These are phyloP conservation scores for Xylariaceae sp. DNA, from an alignment of 2,329 filamentous ascomycete genomes.

Conservation along the genomic window DNA sequence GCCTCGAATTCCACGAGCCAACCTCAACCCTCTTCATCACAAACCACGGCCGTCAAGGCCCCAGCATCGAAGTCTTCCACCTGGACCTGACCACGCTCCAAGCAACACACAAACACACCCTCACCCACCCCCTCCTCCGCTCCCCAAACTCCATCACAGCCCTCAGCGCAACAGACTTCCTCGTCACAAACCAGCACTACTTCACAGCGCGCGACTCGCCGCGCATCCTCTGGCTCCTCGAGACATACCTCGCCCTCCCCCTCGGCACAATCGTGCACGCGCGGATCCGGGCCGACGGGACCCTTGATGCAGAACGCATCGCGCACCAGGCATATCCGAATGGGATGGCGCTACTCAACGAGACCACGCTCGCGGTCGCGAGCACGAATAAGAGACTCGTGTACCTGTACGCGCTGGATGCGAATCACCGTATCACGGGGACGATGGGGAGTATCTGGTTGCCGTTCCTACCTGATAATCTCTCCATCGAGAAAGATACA, in stretches of 20 bases:
- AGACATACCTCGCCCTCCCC: slow-evolving; percentile 33
- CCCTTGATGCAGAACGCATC: slow-evolving; percentile 22
- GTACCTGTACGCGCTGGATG: slow-evolving; percentile 28
- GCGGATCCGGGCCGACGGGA: slow-evolving; percentile 20
- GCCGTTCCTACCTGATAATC: slow-evolving; percentile 38
- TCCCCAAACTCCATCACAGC: slow-evolving; percentile 36
- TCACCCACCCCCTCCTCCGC: slow-evolving; percentile 35
- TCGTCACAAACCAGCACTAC: slow-evolving; percentile 38
- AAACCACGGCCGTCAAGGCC: slow-evolving; percentile 34
- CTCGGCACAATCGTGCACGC: slow-evolving; percentile 34
- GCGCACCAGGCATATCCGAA: slow-evolving; percentile 37
- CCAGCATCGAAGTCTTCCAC: slow-evolving; percentile 36
- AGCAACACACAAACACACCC: slow-evolving; percentile 33
- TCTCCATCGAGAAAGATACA: slow-evolving; percentile 27
- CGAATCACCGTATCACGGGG: neutral
- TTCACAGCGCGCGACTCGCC: slow-evolving; percentile 26
- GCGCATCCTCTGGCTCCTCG: slow-evolving; percentile 26
- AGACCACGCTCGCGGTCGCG: slow-evolving; percentile 35
- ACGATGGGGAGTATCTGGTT: slow-evolving; percentile 19
- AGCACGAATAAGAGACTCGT: slow-evolving; percentile 30
- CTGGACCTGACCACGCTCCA: slow-evolving; percentile 31
- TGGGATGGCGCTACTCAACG: slow-evolving; percentile 36
- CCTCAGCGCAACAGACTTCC: slow-evolving; percentile 32
- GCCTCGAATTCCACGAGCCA: slow-evolving; percentile 34
- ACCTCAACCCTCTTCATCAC: slow-evolving; percentile 34